phyloP scores from a whole-genome alignment of 345 rosid genomes.

The Corymbia maculata region DNA sequence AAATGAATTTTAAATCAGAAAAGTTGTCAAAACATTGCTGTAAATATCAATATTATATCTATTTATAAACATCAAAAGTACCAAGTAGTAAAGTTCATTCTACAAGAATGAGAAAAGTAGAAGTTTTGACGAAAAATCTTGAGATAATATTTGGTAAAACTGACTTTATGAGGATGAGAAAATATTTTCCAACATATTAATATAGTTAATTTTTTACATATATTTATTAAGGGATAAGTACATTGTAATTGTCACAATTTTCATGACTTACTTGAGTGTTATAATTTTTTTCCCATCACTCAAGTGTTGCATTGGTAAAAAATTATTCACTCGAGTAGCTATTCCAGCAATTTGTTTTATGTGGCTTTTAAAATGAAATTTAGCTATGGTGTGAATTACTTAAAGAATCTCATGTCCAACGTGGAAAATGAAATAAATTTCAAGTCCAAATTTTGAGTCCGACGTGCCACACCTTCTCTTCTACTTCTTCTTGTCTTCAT shows the following conservation, averaged over 20 bases:
- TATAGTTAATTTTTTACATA: background rate
- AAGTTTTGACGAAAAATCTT: background rate
- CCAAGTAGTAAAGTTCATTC: background rate
- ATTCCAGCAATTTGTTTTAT: background rate
- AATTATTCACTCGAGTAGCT: background rate
- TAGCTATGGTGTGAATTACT: background rate
- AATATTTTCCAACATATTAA: too few relatives aligned
- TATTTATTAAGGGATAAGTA: too few relatives aligned
- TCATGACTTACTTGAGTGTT: background rate
- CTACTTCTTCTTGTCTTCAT: background rate
- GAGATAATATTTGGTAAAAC: background rate
- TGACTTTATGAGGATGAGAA: background rate
- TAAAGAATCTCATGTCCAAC: too few relatives aligned
- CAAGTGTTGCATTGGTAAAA: background rate
- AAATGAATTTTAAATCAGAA: background rate
- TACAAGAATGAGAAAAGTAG: background rate
- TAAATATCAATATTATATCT: background rate
- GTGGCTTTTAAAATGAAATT: background rate
- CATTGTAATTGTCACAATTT: too few relatives aligned
- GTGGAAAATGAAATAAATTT: background rate
- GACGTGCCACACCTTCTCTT: background rate
- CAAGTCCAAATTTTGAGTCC: background rate
- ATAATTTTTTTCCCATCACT: background rate
- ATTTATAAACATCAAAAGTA: background rate
- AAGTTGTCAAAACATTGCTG: fast-evolving